These are phyloP conservation scores for Polysphondylium violaceum DNA, from an alignment of 78 protist species.

Conservation along the genomic window DNA sequence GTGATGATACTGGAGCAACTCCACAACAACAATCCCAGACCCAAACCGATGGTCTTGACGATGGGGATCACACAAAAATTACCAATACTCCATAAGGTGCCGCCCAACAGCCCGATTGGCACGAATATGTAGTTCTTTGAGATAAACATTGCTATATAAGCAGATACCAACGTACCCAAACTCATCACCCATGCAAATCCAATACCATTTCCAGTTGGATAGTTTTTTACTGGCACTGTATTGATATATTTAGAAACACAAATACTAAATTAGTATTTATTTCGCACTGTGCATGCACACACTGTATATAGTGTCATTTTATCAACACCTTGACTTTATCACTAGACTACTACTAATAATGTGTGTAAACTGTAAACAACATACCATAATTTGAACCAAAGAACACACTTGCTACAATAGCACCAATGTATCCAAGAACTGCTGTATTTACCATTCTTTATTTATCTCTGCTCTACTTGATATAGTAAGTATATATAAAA, in stretches of 20 bases:
- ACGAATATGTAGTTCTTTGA: slow-evolving; percentile 26
- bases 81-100: slow-evolving; percentile 76
- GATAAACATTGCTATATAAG: slow-evolving; percentile 56
- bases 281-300: no score
- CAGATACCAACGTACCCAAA: slow-evolving; percentile 35
- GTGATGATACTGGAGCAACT: slow-evolving; percentile 76
- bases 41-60: slow-evolving; percentile 87
- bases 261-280: no score
- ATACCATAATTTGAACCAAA: slow-evolving; percentile 80
- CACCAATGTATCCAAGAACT: slow-evolving; percentile 64
- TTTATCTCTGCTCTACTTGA: slow-evolving; percentile 20
- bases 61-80: slow-evolving; percentile 86
- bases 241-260: not conserved
- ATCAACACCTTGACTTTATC: no score
- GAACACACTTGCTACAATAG: slow-evolving; percentile 42
- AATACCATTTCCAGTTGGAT: slow-evolving; percentile 79
- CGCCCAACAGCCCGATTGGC: slow-evolving; percentile 61
- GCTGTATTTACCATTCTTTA: slow-evolving; percentile 20
- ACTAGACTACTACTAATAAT: no score
- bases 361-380: no score
- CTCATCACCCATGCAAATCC: slow-evolving; percentile 80
- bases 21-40: slow-evolving; percentile 91
- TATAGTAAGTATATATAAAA: slow-evolving; percentile 78
- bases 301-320: no score
- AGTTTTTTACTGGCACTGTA: slow-evolving; percentile 67